phyloP scores from a whole-genome alignment of 2,329 filamentous ascomycete species.

The Huntiella savannae region DNA sequence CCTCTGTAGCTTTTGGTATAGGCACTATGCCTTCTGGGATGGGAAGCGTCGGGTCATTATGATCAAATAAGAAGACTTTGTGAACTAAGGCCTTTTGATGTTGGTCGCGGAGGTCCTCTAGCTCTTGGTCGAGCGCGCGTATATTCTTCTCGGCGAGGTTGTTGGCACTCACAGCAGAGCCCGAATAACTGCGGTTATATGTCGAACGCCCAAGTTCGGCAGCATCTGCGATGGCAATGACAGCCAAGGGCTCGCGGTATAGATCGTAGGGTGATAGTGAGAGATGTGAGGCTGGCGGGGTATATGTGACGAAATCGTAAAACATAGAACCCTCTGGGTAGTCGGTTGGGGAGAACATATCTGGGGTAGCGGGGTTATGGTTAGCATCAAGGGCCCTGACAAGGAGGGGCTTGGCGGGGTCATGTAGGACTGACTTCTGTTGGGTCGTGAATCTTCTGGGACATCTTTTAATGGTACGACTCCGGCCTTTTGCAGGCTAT shows the following conservation, averaged over 20 bases:
- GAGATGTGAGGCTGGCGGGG: constrained; percentile 61
- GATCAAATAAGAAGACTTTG: constrained; percentile 65
- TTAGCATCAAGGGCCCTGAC: neutral
- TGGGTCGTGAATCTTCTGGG: constrained; percentile 64
- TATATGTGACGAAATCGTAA: constrained; percentile 69
- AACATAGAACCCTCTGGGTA: constrained; percentile 74
- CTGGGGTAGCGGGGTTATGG: constrained; percentile 25
- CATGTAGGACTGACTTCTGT: constrained; percentile 48
- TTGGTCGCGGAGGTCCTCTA: constrained; percentile 50
- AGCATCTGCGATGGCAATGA: constrained; percentile 75
- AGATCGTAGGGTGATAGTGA: constrained; percentile 76
- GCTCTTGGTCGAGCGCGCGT: constrained; percentile 41
- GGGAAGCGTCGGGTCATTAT: constrained; percentile 30
- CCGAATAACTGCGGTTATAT: constrained; percentile 26
- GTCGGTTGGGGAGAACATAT: constrained; percentile 81
- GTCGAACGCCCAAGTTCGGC: constrained; percentile 39
- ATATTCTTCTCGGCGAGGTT: constrained; percentile 33
- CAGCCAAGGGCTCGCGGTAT: constrained; percentile 63
- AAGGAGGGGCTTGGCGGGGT: neutral
- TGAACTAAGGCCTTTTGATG: constrained; percentile 63
- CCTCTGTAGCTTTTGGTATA: constrained; percentile 49
- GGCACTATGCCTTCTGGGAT: constrained; percentile 49
- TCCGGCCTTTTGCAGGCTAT: constrained; percentile 59
- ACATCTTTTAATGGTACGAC: constrained; percentile 72
- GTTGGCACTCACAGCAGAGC: constrained; percentile 1